A percentile compares a stretch with the other conserved stretches of the same genome.
Conservation (phyloP, 306 rosid genomes). For the Prunus armeniaca region DNA sequence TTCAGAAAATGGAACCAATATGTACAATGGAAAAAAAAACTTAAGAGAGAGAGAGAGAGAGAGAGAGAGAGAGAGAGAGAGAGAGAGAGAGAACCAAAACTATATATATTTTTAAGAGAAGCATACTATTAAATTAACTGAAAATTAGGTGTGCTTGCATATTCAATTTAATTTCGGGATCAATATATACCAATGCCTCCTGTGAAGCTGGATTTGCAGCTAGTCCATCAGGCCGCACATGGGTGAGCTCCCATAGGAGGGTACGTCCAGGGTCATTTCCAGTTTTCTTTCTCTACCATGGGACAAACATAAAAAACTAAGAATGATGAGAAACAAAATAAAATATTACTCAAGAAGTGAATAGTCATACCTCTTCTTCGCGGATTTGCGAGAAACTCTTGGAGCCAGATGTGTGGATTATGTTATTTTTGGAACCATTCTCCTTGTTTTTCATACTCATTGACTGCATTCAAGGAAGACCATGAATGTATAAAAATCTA, state of each 20-base stretch:
- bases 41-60: background rate
- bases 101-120: background rate
- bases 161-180: background rate
- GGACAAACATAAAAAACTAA: background rate
- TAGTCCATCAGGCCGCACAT: background rate
- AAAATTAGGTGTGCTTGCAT: background rate
- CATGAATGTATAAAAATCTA: background rate
- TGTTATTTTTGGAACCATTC: conserved; percentile 2
- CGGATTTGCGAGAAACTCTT: background rate
- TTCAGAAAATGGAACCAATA: background rate
- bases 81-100: background rate
- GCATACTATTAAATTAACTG: background rate
- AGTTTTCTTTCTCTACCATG: background rate
- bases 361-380: background rate
- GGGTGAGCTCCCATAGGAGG: background rate
- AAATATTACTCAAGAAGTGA: background rate
- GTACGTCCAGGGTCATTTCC: conserved; percentile 3
- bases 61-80: no score
- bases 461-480: conserved; percentile 6
- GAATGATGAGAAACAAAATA: background rate
- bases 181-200: conserved; percentile 4
- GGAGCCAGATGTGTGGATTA: background rate
- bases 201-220: conserved; percentile 10
- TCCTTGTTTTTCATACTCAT: background rate
- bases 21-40: background rate